Evolutionary conservation across 495 filamentous ascomycete genomes (phyloP), one percentile per base, ranked within the genome.

Genomic region (Echria macrotheca): DNA sequence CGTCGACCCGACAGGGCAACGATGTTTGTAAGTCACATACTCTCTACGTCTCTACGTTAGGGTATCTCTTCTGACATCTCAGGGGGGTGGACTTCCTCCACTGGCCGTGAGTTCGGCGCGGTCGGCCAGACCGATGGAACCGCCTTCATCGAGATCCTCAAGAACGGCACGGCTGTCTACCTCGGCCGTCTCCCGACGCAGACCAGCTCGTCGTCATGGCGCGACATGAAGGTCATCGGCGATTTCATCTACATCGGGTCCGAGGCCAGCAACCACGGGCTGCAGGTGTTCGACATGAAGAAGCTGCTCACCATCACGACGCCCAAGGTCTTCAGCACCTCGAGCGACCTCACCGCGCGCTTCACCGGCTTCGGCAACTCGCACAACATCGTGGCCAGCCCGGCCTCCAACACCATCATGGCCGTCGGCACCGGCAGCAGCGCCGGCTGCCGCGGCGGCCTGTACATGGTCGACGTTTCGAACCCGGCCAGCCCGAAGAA

Each of bases 381-480:
- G 32, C 57, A 60, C 55, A 78, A 77, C 49, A 68, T 78, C 23
- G 70, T 78, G 54, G 67, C 68, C 24, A 75, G 78, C 55, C 65
- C 73, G 37, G 75, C 73, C 49, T 60, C 38, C 18, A 62, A 71
- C 22, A 42, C 47, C 33, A 55, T 55, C 48, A 74, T 72, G 55
- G 69, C 69, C 43, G 75, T 78, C 43, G 74, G 74, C 36, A 74
- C 47, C 19, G 38, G 47, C 48, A 39, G 75, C 19, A 57, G 65
- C 40, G 55, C 59, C 38, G 44, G 55, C 17, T 80, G 78, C 66
- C 50, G 47, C n/a, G 68, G 66, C 14, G 78, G 77, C 2, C 65
- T 79, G 19, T 73, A 76, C 57, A 75, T 80, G 58, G 71, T 80
- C 50, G 74, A 80, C 55, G 44, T 78, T 19, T 58, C 64, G 3